Base-by-base conservation (phyloP, 371 early-diverging fungal genomes). In the Zopfochytrium polystomum region DNA sequence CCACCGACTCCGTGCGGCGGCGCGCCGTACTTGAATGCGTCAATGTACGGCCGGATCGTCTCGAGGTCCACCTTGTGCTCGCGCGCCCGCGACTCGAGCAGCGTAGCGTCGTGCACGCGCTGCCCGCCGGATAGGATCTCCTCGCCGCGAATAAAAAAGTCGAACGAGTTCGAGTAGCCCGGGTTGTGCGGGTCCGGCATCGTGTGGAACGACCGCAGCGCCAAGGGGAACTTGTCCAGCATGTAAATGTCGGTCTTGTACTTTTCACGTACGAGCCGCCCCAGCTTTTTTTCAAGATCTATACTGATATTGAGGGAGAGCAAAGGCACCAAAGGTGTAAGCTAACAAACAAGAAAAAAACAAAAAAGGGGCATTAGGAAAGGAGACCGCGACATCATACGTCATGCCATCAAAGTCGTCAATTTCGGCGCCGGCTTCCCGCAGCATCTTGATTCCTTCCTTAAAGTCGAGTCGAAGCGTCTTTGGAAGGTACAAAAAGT, bases 1-100 rank as follows among this genome's bases (percentile, higher is more conserved):
- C 99, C 99, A 77, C 99, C 98, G 63, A 99, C 99, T 59, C 95
- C 99, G 73, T 99, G 99, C 35, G 98, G 98, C 52, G 99, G 96
- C 34, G 92, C 98, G 35, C 99, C 99, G 76, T 88, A 93, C 80
- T 93, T 93, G 87, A 99, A 99, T 27, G 97, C 91, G 77, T 98
- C 94, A 56, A 99, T 73, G 72, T 99, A 99, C 54, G 87, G 86
- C 75, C 91, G 85, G 61, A 99, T 89, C 15, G 92, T 86, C 3
- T 73, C 71, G n/a, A 86, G 70, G 52, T 93, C 91, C 53, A 99
- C 86, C 23, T 85, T 92, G 58, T 90, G 90, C 34, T 72, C 86
- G 53, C 84, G 80, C 56, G 92, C 90, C 54, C 96, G 88, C 75
- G 92, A 84, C 27, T 78, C 76, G 63, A 99, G 84, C 56, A 89